phyloP scores from a whole-genome alignment of 2,329 filamentous ascomycete species.

The Zarea fungicola region DNA sequence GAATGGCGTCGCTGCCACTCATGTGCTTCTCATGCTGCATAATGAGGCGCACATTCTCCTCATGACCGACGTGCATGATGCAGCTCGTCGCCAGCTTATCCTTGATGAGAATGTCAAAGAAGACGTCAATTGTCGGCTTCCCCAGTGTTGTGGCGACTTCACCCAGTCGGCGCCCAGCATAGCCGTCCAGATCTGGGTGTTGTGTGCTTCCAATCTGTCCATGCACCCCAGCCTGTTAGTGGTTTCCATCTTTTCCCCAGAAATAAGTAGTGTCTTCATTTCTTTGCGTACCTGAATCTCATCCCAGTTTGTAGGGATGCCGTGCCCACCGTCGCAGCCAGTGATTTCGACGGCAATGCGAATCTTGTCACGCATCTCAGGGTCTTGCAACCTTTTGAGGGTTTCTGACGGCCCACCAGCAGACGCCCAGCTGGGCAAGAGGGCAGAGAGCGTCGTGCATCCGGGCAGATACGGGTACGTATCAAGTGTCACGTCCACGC shows the following conservation, averaged over 20 bases:
- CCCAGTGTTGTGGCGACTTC: conserved; percentile 15
- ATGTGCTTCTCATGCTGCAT: conserved; percentile 23
- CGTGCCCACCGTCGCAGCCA: conserved; percentile 22
- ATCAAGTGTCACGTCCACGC: conserved; percentile 21
- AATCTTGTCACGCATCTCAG: conserved; percentile 18
- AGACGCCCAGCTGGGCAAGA: conserved; percentile 22
- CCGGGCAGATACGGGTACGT: conserved; percentile 22
- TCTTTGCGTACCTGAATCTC: conserved; percentile 19
- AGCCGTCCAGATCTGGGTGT: conserved; percentile 14
- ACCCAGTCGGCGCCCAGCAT: conserved; percentile 17
- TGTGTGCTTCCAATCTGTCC: conserved; percentile 17
- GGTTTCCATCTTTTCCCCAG: too few relatives aligned
- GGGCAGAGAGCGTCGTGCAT: conserved; percentile 20
- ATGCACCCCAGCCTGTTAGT: too few relatives aligned
- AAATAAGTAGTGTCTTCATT: too few relatives aligned
- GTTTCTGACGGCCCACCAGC: conserved; percentile 19
- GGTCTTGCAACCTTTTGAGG: conserved; percentile 16
- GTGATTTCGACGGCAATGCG: conserved; percentile 19
- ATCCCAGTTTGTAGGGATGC: conserved; percentile 23
- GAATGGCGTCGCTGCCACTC: conserved; percentile 21
- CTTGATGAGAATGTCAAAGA: conserved; percentile 19
- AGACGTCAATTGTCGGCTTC: conserved; percentile 18
- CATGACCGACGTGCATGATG: conserved; percentile 22
- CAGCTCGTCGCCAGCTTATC: conserved; percentile 21
- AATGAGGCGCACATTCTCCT: conserved; percentile 20